phyloP scores from a whole-genome alignment of 495 filamentous ascomycete genomes.

The Talaromyces stipitatus region DNA sequence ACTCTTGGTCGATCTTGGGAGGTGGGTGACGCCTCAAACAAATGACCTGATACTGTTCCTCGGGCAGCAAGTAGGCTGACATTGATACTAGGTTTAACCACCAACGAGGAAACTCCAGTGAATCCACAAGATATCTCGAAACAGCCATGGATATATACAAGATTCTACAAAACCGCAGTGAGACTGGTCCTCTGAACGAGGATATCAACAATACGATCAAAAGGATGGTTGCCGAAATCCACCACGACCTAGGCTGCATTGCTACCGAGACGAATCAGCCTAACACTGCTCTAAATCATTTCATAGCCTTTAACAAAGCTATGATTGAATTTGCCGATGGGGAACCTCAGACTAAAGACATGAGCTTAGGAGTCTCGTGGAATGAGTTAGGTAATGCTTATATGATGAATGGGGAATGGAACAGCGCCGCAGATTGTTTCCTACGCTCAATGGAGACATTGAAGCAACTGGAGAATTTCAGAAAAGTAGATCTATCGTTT shows the following conservation, averaged over 20 bases:
- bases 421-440: slow-evolving; percentile 11
- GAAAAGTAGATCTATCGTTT: slow-evolving; percentile 9
- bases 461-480: slow-evolving; percentile 3
- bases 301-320: background rate
- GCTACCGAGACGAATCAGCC: background rate
- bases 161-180: background rate
- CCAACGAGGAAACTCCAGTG: background rate
- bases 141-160: background rate
- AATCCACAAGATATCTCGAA: background rate
- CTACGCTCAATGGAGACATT: slow-evolving; percentile 9
- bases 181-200: background rate
- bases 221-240: background rate
- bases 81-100: background rate
- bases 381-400: slow-evolving; percentile 14
- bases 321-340: background rate
- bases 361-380: slow-evolving; percentile 9
- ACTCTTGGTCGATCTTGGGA: slow-evolving; percentile 10
- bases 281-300: background rate
- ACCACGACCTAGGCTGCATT: background rate
- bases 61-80: background rate
- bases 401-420: slow-evolving; percentile 8
- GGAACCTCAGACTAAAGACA: background rate
- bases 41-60: too few relatives aligned
- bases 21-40: background rate
- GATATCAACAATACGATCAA: background rate